Percentiles rank a stretch among this genome's conserved stretches.
Evolutionary conservation across 1,284 basidiomycete genomes (phyloP).

Genomic region (Vanrija sp.): DNA sequence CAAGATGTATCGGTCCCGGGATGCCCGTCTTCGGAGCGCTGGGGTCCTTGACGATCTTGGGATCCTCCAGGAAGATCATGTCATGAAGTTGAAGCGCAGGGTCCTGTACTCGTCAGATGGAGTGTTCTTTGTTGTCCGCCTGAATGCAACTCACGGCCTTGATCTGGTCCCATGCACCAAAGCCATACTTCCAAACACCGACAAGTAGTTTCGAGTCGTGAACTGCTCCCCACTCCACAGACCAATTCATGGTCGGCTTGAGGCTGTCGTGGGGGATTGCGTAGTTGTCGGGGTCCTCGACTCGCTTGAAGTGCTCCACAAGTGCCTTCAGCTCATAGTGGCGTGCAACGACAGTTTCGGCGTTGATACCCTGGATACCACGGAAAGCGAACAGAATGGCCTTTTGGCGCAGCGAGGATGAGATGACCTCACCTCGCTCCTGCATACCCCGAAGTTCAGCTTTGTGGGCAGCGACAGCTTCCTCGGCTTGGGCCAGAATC

Average conservation of each 20-base stretch:
- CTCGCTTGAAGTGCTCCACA: constrained; percentile 66
- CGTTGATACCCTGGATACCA: constrained; percentile 90
- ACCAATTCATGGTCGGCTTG: constrained; percentile 92
- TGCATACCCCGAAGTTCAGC: constrained; percentile 69
- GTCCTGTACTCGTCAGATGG: constrained; percentile 56
- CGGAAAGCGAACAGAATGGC: constrained; percentile 89
- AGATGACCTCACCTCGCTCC: constrained; percentile 73
- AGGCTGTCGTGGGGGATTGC: constrained; percentile 85
- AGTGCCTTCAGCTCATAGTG: constrained; percentile 86
- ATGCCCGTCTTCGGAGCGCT: constrained; percentile 53
- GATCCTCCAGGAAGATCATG: constrained; percentile 97
- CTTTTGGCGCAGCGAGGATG: constrained; percentile 57
- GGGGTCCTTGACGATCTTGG: constrained; percentile 59
- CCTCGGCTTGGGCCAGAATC: constrained; percentile 78
- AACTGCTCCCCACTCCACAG: constrained; percentile 85
- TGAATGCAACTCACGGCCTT: constrained; percentile 23
- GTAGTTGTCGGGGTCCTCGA: constrained; percentile 74
- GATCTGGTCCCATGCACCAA: constrained; percentile 96
- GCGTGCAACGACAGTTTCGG: constrained; percentile 90
- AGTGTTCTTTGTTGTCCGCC: too few relatives aligned
- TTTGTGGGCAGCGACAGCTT: constrained; percentile 79
- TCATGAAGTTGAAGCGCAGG: constrained; percentile 73
- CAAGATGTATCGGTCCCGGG: constrained; percentile 94
- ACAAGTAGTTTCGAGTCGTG: constrained; percentile 93
- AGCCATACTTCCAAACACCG: constrained; percentile 89